These are phyloP conservation scores for Phialophora macrospora DNA, from an alignment of 2,329 filamentous ascomycete genomes.

Conservation along the genomic window DNA sequence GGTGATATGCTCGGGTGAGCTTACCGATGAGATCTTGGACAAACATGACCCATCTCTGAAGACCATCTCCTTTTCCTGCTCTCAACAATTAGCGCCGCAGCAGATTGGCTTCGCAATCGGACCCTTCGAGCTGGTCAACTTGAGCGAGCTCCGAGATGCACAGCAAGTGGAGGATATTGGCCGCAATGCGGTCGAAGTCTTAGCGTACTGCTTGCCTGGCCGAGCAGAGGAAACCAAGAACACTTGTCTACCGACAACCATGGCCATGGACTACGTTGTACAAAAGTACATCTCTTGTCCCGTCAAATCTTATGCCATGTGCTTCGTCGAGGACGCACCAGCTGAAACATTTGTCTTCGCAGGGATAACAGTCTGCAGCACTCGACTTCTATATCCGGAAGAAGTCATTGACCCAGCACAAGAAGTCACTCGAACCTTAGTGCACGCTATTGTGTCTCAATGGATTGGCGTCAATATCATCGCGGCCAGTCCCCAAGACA, in stretches of 20 bases:
- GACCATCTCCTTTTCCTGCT: constrained; percentile 81
- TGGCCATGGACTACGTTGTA: constrained; percentile 87
- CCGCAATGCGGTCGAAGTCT: constrained; percentile 82
- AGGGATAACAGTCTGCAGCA: constrained; percentile 86
- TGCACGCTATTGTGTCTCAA: constrained; percentile 84
- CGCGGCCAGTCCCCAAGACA: constrained; percentile 76
- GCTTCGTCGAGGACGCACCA: constrained; percentile 88
- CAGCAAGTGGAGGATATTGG: constrained; percentile 91
- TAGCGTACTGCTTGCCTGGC: constrained; percentile 88
- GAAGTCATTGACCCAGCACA: constrained; percentile 85
- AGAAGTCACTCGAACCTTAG: constrained; percentile 76
- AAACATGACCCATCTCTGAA: constrained; percentile 79
- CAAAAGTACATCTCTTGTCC: constrained; percentile 89
- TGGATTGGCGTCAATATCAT: constrained; percentile 95
- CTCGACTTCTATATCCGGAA: constrained; percentile 79
- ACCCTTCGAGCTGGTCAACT: constrained; percentile 90
- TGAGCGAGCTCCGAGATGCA: constrained; percentile 85
- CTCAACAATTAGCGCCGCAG: constrained; percentile 76
- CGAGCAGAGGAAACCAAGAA: constrained; percentile 81
- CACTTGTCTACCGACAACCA: constrained; percentile 81
- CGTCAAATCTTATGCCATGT: constrained; percentile 88
- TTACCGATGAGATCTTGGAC: constrained; percentile 81
- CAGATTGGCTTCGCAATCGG: constrained; percentile 94
- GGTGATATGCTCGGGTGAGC: constrained; percentile 86
- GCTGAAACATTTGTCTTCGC: constrained; percentile 77